Evolutionary conservation across 1,284 basidiomycete species (phyloP).

Genomic region (Veloporphyrellus conicus): DNA sequence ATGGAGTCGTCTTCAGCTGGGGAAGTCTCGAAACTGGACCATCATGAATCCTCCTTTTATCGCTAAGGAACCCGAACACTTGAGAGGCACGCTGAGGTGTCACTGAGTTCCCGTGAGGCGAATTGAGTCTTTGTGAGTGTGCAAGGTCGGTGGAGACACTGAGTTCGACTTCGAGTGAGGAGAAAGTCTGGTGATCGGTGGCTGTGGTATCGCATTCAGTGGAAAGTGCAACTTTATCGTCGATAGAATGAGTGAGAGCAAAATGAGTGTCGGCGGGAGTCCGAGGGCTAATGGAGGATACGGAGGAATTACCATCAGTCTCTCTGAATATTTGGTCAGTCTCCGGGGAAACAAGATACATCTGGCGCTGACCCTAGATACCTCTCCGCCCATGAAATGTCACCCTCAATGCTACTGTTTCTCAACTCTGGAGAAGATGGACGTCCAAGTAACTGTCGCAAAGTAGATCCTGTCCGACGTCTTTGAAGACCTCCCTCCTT

Average conservation of each 20-base stretch:
- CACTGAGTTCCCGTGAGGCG: conserved; percentile 34
- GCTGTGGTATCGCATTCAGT: conserved; percentile 44
- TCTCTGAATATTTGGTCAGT: conserved; percentile 37
- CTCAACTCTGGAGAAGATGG: conserved; percentile 36
- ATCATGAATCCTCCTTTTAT: conserved; percentile 35
- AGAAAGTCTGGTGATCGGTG: conserved; percentile 50
- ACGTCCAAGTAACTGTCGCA: conserved; percentile 63
- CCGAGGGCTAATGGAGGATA: conserved; percentile 43
- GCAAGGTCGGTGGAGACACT: conserved; percentile 46
- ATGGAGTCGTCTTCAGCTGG: conserved; percentile 25
- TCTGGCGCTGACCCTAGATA: conserved; percentile 54
- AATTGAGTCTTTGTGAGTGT: conserved; percentile 26
- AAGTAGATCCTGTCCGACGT: conserved; percentile 60
- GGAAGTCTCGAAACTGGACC: conserved; percentile 35
- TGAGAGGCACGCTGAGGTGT: conserved; percentile 64
- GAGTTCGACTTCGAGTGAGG: conserved; percentile 69
- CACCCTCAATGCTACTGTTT: conserved; percentile 49
- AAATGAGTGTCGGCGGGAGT: conserved; percentile 42
- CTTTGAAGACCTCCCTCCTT: conserved; percentile 49
- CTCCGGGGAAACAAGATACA: not conserved
- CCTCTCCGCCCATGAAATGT: conserved; percentile 77
- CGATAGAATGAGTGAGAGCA: conserved; percentile 32
- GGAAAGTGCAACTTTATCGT: conserved; percentile 38
- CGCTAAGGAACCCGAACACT: conserved; percentile 61
- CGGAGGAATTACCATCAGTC: conserved; percentile 42